phyloP scores from a whole-genome alignment of 805 yeast species.

The Saturnispora gosingensis region DNA sequence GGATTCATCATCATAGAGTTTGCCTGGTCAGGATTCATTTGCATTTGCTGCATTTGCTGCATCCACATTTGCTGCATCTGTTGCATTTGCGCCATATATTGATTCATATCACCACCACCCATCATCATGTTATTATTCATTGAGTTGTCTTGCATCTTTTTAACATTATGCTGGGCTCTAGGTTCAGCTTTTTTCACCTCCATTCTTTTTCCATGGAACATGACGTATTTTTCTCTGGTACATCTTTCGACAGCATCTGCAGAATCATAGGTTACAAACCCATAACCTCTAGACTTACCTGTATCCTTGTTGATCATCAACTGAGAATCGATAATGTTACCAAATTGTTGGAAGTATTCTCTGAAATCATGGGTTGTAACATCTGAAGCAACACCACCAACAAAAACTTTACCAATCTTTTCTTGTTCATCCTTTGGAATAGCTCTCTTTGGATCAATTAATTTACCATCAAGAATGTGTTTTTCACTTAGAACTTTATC shows the following conservation, averaged over 20 bases:
- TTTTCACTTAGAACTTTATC: constrained; percentile 78
- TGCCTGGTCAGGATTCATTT: constrained; percentile 14
- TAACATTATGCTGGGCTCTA: constrained; percentile 47
- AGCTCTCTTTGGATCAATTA: constrained; percentile 95
- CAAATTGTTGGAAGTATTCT: constrained; percentile 77
- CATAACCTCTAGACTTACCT: constrained; percentile 94
- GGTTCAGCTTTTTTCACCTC: constrained; percentile 83
- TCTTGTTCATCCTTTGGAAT: constrained; percentile 97
- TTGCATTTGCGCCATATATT: constrained; percentile 55
- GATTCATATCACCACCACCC: constrained; percentile 32
- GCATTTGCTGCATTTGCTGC: constrained; percentile 27
- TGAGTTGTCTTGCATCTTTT: constrained; percentile 12
- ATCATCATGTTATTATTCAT: constrained; percentile 21
- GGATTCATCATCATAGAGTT: constrained; percentile 14
- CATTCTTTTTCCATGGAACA: constrained; percentile 77
- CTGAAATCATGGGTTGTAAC: constrained; percentile 88
- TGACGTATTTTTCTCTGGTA: constrained; percentile 69
- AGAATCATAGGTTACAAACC: constrained; percentile 90
- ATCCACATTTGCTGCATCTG: constrained; percentile 36
- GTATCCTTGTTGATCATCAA: constrained; percentile 96
- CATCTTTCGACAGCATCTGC: constrained; percentile 91
- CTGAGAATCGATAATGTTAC: constrained; percentile 90
- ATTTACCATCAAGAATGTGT: constrained; percentile 89
- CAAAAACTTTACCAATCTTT: constrained; percentile 91
- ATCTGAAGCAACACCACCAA: constrained; percentile 93